A percentile compares a stretch with the other conserved stretches of the same genome.
Evolutionary conservation across 768 basidiomycete genomes (phyloP).

Genomic region (Lentinula aciculospora): DNA sequence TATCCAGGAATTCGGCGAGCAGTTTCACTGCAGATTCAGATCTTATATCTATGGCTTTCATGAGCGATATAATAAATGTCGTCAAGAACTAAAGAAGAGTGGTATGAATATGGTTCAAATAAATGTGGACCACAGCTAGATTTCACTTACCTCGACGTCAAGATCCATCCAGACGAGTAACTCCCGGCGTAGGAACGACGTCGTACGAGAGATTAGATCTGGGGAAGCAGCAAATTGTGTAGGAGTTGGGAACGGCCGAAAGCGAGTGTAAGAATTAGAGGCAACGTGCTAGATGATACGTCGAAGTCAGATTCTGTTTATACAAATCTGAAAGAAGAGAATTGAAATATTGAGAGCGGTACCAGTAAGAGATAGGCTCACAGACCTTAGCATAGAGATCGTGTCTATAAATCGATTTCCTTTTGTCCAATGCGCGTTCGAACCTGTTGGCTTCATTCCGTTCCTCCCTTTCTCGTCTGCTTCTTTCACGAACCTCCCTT

Average conservation of each 20-base stretch:
- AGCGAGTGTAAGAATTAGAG: conserved; percentile 80
- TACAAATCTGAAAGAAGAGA: conserved; percentile 5
- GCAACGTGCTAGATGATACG: conserved; percentile 68
- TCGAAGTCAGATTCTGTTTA: conserved; percentile 6
- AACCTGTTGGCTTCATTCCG: conserved; percentile 63
- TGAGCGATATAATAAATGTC: conserved; percentile 81
- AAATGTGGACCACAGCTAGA: neutral
- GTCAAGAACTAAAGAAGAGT: conserved; percentile 65
- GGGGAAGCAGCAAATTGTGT: conserved; percentile 75
- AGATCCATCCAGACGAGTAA: conserved; percentile 81
- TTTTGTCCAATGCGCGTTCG: conserved; percentile 64
- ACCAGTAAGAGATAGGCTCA: conserved; percentile 1
- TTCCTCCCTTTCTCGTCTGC: conserved; percentile 42
- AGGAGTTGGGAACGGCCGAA: conserved; percentile 87
- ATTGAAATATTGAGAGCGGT: neutral
- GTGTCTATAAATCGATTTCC: conserved; percentile 79
- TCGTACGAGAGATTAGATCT: conserved; percentile 71
- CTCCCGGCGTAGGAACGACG: conserved; percentile 78
- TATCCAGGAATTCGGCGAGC: conserved; percentile 84
- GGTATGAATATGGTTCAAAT: neutral
- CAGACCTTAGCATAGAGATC: conserved; percentile 81
- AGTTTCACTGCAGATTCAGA: conserved; percentile 82
- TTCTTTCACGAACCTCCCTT: conserved; percentile 48
- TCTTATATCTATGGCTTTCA: conserved; percentile 91
- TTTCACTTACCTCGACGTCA: conserved; percentile 73